phyloP scores from a whole-genome alignment of 208 protist genomes.

The Leishmania turanica region DNA sequence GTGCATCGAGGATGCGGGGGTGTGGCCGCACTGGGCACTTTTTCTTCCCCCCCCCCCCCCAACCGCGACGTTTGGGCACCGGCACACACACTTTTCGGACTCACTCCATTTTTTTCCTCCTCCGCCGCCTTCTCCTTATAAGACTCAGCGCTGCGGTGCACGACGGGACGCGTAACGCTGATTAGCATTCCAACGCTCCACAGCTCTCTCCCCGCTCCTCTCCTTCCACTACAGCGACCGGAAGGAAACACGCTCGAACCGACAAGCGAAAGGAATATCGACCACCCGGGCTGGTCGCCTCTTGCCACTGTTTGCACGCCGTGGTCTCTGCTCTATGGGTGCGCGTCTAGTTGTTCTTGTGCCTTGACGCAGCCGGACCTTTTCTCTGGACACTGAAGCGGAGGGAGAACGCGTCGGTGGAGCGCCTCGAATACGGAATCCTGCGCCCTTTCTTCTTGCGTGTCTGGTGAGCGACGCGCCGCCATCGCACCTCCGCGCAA shows the following conservation, averaged over 20 bases:
- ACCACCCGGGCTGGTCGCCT: background rate
- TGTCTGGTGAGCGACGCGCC: background rate
- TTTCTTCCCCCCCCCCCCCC: background rate
- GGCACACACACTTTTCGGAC: background rate
- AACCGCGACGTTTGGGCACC: background rate
- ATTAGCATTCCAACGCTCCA: background rate
- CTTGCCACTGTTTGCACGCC: background rate
- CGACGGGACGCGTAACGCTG: background rate
- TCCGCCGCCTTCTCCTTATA: background rate
- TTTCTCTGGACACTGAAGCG: slow-evolving; percentile 3
- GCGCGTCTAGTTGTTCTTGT: background rate
- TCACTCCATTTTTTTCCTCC: background rate
- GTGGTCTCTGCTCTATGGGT: background rate
- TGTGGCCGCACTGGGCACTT: background rate
- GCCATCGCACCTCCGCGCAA: background rate
- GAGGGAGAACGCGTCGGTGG: slow-evolving; percentile 2
- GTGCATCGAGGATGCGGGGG: background rate
- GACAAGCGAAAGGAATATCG: background rate
- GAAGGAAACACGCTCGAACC: background rate
- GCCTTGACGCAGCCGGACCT: background rate
- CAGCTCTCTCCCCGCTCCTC: background rate
- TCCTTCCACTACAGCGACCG: background rate
- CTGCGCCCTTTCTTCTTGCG: slow-evolving; percentile 12
- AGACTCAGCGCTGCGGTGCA: background rate
- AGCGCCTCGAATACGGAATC: background rate